These are phyloP conservation scores for Aegle marmelos DNA, from an alignment of 345 rosid genomes.

Conservation along the genomic window DNA sequence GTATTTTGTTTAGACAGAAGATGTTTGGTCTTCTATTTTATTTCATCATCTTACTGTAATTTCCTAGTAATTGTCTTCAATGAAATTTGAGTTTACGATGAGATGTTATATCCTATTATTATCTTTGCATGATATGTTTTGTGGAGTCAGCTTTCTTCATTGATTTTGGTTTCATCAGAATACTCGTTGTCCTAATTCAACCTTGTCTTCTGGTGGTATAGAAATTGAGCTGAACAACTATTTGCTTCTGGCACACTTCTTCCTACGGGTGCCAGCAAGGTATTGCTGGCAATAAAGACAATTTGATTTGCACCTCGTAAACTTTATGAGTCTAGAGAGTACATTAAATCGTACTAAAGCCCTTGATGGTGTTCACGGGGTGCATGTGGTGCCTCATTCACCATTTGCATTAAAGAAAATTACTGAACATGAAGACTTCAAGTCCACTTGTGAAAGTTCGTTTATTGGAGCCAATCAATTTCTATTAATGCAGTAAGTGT, in stretches of 20 bases:
- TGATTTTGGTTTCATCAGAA: background rate
- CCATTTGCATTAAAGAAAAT: conserved; percentile 58
- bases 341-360: conserved; percentile 43
- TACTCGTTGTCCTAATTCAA: background rate
- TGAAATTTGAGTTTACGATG: background rate
- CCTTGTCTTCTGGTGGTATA: conserved; percentile 4
- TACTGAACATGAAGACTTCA: conserved; percentile 41
- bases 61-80: background rate
- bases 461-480: conserved; percentile 45
- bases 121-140: background rate
- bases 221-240: conserved; percentile 19
- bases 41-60: background rate
- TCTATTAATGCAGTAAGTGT: conserved; percentile 57
- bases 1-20: background rate
- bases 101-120: background rate
- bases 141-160: background rate
- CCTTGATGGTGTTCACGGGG: conserved; percentile 74
- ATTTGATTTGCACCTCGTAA: conserved; percentile 12
- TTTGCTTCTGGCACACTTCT: conserved; percentile 18
- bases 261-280: conserved; percentile 35
- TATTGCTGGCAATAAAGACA: conserved; percentile 39
- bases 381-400: conserved; percentile 65
- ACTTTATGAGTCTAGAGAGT: conserved; percentile 50
- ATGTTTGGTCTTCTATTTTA: background rate
- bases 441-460: conserved; percentile 37